Conservation (phyloP, 768 basidiomycete genomes). For the Gyrodon lividus region DNA sequence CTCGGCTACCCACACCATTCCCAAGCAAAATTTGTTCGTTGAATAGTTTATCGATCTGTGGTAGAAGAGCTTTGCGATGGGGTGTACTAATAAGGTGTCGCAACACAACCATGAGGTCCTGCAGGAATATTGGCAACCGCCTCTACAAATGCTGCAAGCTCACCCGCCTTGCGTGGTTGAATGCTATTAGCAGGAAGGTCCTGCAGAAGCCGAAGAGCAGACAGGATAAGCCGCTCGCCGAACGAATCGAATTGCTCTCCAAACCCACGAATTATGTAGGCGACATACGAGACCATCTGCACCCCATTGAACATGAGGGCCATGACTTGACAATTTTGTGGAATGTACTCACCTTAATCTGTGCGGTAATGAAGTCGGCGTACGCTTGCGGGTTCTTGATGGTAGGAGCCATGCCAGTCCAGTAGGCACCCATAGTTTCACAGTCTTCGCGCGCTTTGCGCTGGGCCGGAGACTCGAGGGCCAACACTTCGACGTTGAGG, state of each 20-base stretch:
- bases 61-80: conserved; percentile 74
- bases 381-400: conserved; percentile 75
- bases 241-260: conserved; percentile 67
- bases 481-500: conserved; percentile 77
- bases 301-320: not conserved
- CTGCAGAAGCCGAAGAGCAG: conserved; percentile 81
- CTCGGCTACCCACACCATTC: conserved; percentile 76
- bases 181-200: conserved; percentile 90
- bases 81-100: conserved; percentile 83
- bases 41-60: conserved; percentile 84
- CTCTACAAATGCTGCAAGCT: not conserved
- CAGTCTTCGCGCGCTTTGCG: conserved; percentile 70
- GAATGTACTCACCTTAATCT: conserved; percentile 70
- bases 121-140: conserved; percentile 1
- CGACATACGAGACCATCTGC: conserved; percentile 88
- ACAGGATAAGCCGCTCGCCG: conserved; percentile 76
- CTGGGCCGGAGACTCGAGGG: conserved; percentile 80
- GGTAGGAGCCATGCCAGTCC: conserved; percentile 77
- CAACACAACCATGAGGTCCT: conserved; percentile 93
- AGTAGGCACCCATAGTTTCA: conserved; percentile 79
- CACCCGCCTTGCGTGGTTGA: conserved; percentile 69
- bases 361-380: conserved; percentile 80
- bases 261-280: conserved; percentile 79
- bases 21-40: conserved; percentile 91
- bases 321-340: not conserved